phyloP scores from a whole-genome alignment of 2,329 filamentous ascomycete species.

The Arthrobotrys conoides region DNA sequence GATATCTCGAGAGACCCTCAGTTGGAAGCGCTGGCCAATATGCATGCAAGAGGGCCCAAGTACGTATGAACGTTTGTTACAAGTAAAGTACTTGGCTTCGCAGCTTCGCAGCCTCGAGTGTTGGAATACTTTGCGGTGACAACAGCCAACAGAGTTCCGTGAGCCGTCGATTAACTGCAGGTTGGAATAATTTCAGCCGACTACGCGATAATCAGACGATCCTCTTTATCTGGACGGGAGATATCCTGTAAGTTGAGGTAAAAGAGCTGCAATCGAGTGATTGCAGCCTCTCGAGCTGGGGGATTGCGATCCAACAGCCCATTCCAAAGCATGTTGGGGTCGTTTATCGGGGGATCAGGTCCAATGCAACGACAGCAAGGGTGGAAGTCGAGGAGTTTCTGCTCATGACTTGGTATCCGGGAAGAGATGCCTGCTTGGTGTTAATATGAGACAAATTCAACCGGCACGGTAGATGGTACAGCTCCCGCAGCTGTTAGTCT shows the following conservation, averaged over 20 bases:
- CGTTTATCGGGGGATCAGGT: slow-evolving; percentile 52
- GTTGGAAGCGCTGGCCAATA: slow-evolving; percentile 8
- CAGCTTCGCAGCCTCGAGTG: too few relatives aligned
- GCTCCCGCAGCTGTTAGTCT: not conserved
- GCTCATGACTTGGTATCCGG: not conserved
- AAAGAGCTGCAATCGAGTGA: not conserved
- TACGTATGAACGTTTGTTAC: slow-evolving; percentile 18
- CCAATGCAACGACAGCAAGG: slow-evolving; percentile 37
- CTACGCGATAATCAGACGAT: slow-evolving; percentile 50
- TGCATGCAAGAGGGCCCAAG: slow-evolving; percentile 44
- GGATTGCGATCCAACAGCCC: slow-evolving; percentile 24
- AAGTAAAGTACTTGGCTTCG: too few relatives aligned
- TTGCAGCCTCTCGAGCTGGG: slow-evolving; percentile 8
- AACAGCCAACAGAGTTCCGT: slow-evolving; percentile 1
- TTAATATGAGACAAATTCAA: slow-evolving; percentile 29
- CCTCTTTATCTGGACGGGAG: slow-evolving; percentile 39
- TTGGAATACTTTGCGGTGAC: slow-evolving; percentile 27
- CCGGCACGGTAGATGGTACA: slow-evolving; percentile 8
- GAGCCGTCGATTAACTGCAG: not conserved
- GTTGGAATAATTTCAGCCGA: slow-evolving; percentile 25
- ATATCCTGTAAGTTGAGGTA: slow-evolving; percentile 8
- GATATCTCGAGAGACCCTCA: slow-evolving; percentile 28
- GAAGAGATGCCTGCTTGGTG: slow-evolving; percentile 6
- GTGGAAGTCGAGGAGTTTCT: slow-evolving; percentile 12
- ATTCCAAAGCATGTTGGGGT: slow-evolving; percentile 16